Evolutionary conservation across 140 eudicot genomes (phyloP), one percentile per base, ranked within the genome.

Genomic region (Oenanthe javanica): DNA sequence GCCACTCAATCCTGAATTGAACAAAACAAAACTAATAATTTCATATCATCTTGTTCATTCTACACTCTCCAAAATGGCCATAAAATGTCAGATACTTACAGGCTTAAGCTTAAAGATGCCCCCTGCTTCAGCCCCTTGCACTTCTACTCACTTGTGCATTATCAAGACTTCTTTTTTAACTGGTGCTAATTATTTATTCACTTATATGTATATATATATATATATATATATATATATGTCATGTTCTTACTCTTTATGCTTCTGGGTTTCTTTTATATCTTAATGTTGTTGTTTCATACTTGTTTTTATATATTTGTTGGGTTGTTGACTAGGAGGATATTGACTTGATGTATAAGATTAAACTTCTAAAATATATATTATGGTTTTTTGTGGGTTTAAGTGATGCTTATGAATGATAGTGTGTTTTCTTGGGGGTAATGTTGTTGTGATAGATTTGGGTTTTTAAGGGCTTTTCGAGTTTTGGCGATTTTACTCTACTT

Each of bases 21-120:
- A 40, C 43, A 40, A 40, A 40, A 40, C 2, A 40, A 40, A 40
- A 40, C n/a, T n/a, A 40, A 3, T 3, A 1, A 40, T 40, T 40
- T 40, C 36, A 59, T 57, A 57, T 57, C 66, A 18, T 57, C 66
- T 57, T 57, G 10, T 59, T 52, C 59, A 13, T 40, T 40, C 43
- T 40, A 40, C 5, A 52, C 2, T 59, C 31, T 21, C 31, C 31
- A 0, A 43, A 64, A 79, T 79, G 82, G 82, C 82, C 82, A 27
- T 79, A 66, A 66, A 66, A 66, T 64, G 64, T 36, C 76, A 79
- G 67, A 43, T 79, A 8, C 46, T 79, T 67, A 47, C 82, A 5
- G 82, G 82, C 9, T 66, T 79, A 66, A 79, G 64, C 64, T 64
- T 66, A 63, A 54, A 73, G 36, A 16, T 79, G 67, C 61, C 82